Conservation (phyloP, 2,329 filamentous ascomycete genomes). For the Pyrenophora seminiperda region DNA sequence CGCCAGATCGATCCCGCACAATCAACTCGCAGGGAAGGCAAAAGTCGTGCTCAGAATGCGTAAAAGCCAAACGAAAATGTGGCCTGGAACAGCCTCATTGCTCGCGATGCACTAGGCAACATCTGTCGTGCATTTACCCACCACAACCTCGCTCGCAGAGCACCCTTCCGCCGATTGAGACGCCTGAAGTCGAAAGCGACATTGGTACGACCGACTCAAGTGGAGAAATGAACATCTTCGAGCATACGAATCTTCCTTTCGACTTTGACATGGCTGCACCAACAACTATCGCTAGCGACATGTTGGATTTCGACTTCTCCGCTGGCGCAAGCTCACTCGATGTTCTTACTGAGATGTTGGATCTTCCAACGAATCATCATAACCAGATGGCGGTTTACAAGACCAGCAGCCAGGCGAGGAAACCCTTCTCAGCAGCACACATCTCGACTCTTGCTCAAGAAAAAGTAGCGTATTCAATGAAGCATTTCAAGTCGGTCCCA, state of each 20-base stretch:
- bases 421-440: slow-evolving; percentile 17
- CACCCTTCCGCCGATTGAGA: background rate
- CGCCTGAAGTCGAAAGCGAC: slow-evolving; percentile 17
- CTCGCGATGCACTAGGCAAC: slow-evolving; percentile 57
- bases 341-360: slow-evolving; percentile 46
- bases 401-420: background rate
- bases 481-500: slow-evolving; percentile 35
- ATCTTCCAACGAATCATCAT: background rate
- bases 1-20: slow-evolving; percentile 42
- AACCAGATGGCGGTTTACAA: slow-evolving; percentile 1
- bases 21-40: slow-evolving; percentile 44
- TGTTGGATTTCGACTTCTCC: slow-evolving; percentile 29
- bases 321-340: slow-evolving; percentile 57
- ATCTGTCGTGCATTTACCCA: slow-evolving; percentile 56
- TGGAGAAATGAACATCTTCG: slow-evolving; percentile 12
- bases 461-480: slow-evolving; percentile 35
- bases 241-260: slow-evolving; percentile 1
- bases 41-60: slow-evolving; percentile 64
- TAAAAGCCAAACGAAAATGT: slow-evolving; percentile 63
- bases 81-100: slow-evolving; percentile 60
- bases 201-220: slow-evolving; percentile 16
- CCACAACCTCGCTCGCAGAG: slow-evolving; percentile 9
- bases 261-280: slow-evolving; percentile 13
- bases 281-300: slow-evolving; percentile 6
- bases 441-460: slow-evolving; percentile 27